phyloP scores from a whole-genome alignment of 2,329 filamentous ascomycete species.

The Phialemonium atrogriseum region DNA sequence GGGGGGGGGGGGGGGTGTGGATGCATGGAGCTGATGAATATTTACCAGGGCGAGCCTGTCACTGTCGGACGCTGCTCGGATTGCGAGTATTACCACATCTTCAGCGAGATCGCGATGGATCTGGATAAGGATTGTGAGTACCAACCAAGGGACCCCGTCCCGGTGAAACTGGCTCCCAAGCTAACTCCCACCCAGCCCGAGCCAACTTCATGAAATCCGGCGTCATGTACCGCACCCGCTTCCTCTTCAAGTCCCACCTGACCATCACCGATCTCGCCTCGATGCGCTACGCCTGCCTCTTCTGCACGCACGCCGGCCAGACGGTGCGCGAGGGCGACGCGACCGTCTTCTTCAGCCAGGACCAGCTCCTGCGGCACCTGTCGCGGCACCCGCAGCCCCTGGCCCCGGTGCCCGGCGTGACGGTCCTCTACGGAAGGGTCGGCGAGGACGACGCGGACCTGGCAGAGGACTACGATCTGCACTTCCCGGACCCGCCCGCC shows the following conservation, averaged over 20 bases:
- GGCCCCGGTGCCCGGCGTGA: slow-evolving; percentile 25
- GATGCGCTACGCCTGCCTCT: slow-evolving; percentile 29
- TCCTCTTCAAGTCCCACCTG: slow-evolving; percentile 35
- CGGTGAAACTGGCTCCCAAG: neutral
- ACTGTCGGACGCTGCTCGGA: slow-evolving; percentile 16
- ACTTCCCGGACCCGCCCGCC: slow-evolving; percentile 20
- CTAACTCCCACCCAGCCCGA: slow-evolving; percentile 17
- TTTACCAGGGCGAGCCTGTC: slow-evolving; percentile 12
- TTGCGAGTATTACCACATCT: slow-evolving; percentile 19
- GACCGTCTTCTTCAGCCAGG: slow-evolving; percentile 28
- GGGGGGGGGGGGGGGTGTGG: slow-evolving; percentile 5
- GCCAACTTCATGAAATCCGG: slow-evolving; percentile 24
- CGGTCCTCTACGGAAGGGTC: slow-evolving; percentile 25
- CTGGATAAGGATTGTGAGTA: slow-evolving; percentile 19
- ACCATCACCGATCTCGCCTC: slow-evolving; percentile 19
- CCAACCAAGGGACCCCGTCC: neutral
- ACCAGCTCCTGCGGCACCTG: slow-evolving; percentile 29
- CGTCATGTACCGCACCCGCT: slow-evolving; percentile 28
- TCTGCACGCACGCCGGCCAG: slow-evolving; percentile 24
- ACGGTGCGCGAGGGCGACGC: slow-evolving; percentile 30
- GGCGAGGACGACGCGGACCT: neutral
- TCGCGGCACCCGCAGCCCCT: slow-evolving; percentile 31
- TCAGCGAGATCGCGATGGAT: slow-evolving; percentile 22
- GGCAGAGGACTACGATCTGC: slow-evolving; percentile 15
- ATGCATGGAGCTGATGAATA: slow-evolving; percentile 10